Conservation (phyloP, 805 yeast genomes). For the Teunomyces cretensis region DNA sequence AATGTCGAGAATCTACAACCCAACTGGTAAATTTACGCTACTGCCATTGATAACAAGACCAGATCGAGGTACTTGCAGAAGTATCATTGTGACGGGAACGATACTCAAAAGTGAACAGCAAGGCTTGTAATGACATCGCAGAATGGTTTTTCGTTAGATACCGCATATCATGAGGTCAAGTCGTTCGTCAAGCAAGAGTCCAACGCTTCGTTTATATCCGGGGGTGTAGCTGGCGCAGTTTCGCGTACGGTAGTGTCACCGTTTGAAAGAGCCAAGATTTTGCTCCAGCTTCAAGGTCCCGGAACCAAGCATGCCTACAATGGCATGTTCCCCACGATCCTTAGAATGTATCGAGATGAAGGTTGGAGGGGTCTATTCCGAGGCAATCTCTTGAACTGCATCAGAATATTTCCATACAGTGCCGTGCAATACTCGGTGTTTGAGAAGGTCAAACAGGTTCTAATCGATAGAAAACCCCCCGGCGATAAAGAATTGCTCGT, state of each 20-base stretch:
- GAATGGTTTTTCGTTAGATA: not conserved
- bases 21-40: not conserved
- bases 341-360: slow-evolving; percentile 81
- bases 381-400: slow-evolving; percentile 88
- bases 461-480: slow-evolving; percentile 23
- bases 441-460: slow-evolving; percentile 53
- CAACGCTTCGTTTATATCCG: slow-evolving; percentile 64
- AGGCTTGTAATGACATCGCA: not conserved
- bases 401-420: slow-evolving; percentile 88
- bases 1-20: not conserved
- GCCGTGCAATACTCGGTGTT: slow-evolving; percentile 92
- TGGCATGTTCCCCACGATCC: slow-evolving; percentile 77
- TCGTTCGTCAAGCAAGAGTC: slow-evolving; percentile 45
- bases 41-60: not conserved
- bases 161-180: slow-evolving; percentile 14
- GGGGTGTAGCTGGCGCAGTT: slow-evolving; percentile 76
- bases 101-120: not conserved
- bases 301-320: slow-evolving; percentile 48
- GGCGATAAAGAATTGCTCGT: slow-evolving; percentile 42
- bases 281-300: slow-evolving; percentile 83
- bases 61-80: not conserved
- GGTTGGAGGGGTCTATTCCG: slow-evolving; percentile 88
- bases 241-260: slow-evolving; percentile 94
- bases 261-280: slow-evolving; percentile 88
- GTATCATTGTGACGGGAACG: not conserved